Evolutionary conservation across 164 flowering plant genomes (phyloP), one percentile per base, ranked within the genome.

Genomic region (Dillenia suffruticosa): DNA sequence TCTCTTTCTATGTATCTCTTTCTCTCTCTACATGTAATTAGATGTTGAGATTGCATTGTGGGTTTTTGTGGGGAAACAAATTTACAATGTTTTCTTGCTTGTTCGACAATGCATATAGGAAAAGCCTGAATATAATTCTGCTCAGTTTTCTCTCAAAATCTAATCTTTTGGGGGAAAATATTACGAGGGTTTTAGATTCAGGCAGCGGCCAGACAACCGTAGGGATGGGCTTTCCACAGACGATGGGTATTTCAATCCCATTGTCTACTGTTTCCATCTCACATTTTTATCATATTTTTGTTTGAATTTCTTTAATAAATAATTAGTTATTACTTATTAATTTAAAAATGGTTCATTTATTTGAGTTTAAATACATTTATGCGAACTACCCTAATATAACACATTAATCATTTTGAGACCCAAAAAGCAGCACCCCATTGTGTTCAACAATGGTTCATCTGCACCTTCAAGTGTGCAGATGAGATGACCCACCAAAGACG

Each of bases 181-280:
- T 32, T 16, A 10, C 1, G 22, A n/a, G 44, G 52, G 40, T 17
- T 52, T 40, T 46, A 57, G 45, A 46, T 46, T 58, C 17, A 56
- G 79, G 87, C 84, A 76, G 80, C 87, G 87, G 90, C 82, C 87
- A 79, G 90, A 85, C 87, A 83, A 85, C 90, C 90, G 87, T 82
- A 82, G 87, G 55, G 82, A 79, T 81, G 74, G 72, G 73, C 40
- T 74, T 72, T 85, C 90, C 90, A 85, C 90, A 85, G 87, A 77
- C 66, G 72, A 56, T 59, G 69, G 83, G 82, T 56, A 44, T 13
- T 45, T 49, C 3, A 10, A n/a, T 63, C 70, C 78, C 61, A 57
- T 66, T 62, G 70, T 81, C 87, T 85, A 85, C 90, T 85, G 70
- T 73, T 75, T 71, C 80, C 84, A 77, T 81, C 90, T 78, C 87